These are phyloP conservation scores for Ogataea methylovora DNA, from an alignment of 805 yeast genomes.

Conservation along the genomic window DNA sequence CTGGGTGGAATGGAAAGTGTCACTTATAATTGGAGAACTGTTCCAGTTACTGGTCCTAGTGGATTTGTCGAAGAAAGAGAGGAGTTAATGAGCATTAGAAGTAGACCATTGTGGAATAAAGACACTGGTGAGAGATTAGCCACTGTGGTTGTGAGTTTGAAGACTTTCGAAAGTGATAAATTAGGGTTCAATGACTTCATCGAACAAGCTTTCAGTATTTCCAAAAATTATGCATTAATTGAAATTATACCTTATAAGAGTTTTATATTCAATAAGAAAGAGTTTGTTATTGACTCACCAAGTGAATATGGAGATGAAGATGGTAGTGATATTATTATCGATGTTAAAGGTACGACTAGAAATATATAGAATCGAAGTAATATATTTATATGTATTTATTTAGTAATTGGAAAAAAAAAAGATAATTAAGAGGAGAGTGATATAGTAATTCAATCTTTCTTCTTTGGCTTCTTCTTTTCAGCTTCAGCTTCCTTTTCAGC, in stretches of 20 bases:
- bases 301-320: constrained; percentile 2
- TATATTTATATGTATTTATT: not conserved
- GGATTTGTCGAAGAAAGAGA: not conserved
- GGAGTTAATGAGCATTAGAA: constrained; percentile 19
- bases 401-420: not conserved
- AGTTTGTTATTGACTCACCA: constrained; percentile 20
- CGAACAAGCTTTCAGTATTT: constrained; percentile 19
- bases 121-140: constrained; percentile 17
- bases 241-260: constrained; percentile 15
- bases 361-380: constrained; percentile 2
- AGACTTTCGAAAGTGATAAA: constrained; percentile 10
- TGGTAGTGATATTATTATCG: constrained; percentile 15
- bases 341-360: constrained; percentile 22
- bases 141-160: constrained; percentile 14
- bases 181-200: constrained; percentile 12
- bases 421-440: too few relatives aligned
- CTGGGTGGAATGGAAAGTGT: constrained; percentile 21
- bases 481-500: constrained; percentile 81
- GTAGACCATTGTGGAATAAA: constrained; percentile 20
- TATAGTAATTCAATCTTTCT: constrained; percentile 13
- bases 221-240: constrained; percentile 16
- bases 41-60: not conserved
- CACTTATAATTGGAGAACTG: too few relatives aligned
- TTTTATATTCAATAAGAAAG: constrained; percentile 8
- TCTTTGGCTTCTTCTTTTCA: constrained; percentile 55